Conservation (phyloP, 495 filamentous ascomycete genomes). For the Aspergillus homomorphus region DNA sequence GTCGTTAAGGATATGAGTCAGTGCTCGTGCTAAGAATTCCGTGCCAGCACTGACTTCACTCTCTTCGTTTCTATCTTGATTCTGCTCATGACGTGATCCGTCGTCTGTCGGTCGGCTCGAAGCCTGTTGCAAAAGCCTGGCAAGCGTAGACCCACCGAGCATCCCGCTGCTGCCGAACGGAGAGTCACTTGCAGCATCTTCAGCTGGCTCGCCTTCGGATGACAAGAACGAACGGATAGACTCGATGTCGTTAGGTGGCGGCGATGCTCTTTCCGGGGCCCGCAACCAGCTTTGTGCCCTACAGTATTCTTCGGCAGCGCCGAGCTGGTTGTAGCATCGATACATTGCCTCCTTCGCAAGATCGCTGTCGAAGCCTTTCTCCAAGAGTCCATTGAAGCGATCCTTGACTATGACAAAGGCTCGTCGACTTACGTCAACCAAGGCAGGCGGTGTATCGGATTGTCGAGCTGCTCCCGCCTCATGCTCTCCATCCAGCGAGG, state of each 20-base stretch:
- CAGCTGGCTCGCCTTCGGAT: constrained; percentile 29
- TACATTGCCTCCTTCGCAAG: constrained; percentile 77
- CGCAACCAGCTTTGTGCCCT: constrained; percentile 48
- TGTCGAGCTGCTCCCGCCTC: constrained; percentile 65
- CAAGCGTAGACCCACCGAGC: constrained; percentile 34
- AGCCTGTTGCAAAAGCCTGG: constrained; percentile 40
- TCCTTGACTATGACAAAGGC: constrained; percentile 50
- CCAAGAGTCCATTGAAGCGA: constrained; percentile 38
- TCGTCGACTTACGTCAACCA: constrained; percentile 34
- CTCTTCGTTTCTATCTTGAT: constrained; percentile 23
- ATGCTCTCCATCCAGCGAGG: constrained; percentile 69
- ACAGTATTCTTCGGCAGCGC: constrained; percentile 71
- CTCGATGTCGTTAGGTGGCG: constrained; percentile 59
- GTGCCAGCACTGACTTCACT: constrained; percentile 31
- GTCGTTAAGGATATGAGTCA: constrained; percentile 37
- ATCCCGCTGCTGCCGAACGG: constrained; percentile 28
- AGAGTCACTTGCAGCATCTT: constrained; percentile 34
- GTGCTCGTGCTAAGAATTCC: constrained; percentile 33
- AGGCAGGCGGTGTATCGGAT: constrained; percentile 49
- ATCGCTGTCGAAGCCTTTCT: constrained; percentile 50
- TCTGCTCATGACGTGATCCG: constrained; percentile 19
- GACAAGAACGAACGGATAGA: constrained; percentile 28
- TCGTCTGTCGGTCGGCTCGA: constrained; percentile 26
- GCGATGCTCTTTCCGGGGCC: constrained; percentile 52
- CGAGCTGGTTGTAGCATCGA: constrained; percentile 66